Base-by-base conservation (phyloP, 2,329 filamentous ascomycete genomes). In the Neonectria coccinea region DNA sequence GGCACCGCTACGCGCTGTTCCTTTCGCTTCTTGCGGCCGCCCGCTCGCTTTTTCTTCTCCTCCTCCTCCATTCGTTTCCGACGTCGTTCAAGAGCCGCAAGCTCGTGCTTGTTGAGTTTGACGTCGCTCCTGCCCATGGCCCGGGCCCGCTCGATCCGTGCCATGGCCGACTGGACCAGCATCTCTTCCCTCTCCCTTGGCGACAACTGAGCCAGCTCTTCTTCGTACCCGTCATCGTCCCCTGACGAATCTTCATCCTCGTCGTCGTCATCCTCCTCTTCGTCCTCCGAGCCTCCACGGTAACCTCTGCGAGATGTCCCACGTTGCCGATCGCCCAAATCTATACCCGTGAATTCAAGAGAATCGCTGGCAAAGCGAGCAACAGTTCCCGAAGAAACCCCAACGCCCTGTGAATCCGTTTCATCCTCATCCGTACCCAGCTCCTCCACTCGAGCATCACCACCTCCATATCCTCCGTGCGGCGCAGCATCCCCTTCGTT, bases 81-180 rank as follows among this genome's bases (percentile, higher is more conserved):
- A 73, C 86, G 84, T 67, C 89, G 87, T 75, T 95, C 91, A 70
- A 97, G 84, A 51, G 93, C 94, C 66, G 90, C 91, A 71, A 97
- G 83, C 78, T 97, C 94, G 58, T 91, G 89, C 73, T 90, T 87
- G 71, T 87, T 93, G 67, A 98, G 85, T 76, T 90, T 91, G 60
- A 97, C 92, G 62, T 97, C 92, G 48, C 86, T 84, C 78, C 90
- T 91, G 67, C 94, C 94, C 74, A 89, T 89, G 67, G 88, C 88
- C 76, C 92, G 89, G 16, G 94, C 93, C 69, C 89, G 87, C 68
- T 90, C 88, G 75, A 97, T 97, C 70, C 93, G 91, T 72, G 90
- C 89, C 78, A 97, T 81, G 44, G 94, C 94, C 68, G 88, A 88
- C 69, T 94, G 90, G 68, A 96, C 88, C 71, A 97, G 79, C 67